Evolutionary conservation across 2,329 filamentous ascomycete species (phyloP), one percentile per base, ranked within the genome.

Genomic region (Falciphora oryzae): DNA sequence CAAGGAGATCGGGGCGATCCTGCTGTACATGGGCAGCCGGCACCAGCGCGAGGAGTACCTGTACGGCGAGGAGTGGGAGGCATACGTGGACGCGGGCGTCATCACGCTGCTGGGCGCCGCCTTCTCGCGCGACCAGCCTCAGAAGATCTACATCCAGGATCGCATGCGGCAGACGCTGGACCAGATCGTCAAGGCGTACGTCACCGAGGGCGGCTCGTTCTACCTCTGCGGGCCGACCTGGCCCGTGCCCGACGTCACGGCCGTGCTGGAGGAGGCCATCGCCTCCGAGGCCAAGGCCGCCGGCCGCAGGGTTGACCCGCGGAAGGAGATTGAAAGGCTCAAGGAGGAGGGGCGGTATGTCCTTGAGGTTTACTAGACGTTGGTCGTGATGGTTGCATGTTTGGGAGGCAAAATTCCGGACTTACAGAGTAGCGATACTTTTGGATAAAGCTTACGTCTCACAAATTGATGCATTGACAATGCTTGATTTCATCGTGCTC

Each of bases 141-240:
- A 97, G 81, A 99, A 99, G 88, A 97, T 99, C 69, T 99, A 99
- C 79, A 99, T 99, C 74, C 95, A 99, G 82, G 95, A 99, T 76
- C 87, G 93, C 69, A 99, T 99, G 95, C 85, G 95, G 65, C 85
- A 98, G 84, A 92, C 89, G 0, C 79, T 98, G 66, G 79, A 82
- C 59, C 89, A 95, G 67, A 96, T 99, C 68, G 84, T 92, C 65
- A 81, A 93, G 77, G 90, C 93, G 0, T 98, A 98, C 76, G 86
- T 97, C 69, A 81, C 88, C 72, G 87, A 97, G 70, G 89, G 95
- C 71, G 95, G 95, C 65, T 89, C 90, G 44, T 99, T 99, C 81
- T 99, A 99, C 79, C 89, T 99, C 25, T 99, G 95, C 75, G 95
- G 95, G 59, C 95, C 95, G 35, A 99, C 95, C 1, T 99, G 95